phyloP scores from a whole-genome alignment of 108 stramenopile species.

The Aureococcus anophagefferens region DNA sequence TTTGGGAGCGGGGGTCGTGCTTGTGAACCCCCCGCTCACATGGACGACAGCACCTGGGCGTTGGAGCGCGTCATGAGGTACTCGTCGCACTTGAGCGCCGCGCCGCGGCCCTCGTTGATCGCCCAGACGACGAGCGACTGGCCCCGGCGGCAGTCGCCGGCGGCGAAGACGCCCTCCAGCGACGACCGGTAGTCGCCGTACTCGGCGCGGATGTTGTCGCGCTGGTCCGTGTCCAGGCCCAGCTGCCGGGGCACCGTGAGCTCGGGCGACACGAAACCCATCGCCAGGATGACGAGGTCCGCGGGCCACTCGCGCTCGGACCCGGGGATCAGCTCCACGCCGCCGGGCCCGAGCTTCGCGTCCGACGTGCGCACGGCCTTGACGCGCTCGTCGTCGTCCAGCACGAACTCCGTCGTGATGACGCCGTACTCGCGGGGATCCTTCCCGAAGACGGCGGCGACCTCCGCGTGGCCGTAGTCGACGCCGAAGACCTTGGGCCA shows the following conservation, averaged over 20 bases:
- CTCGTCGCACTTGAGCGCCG: slow-evolving; percentile 7
- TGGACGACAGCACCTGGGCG: no score
- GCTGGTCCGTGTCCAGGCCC: slow-evolving; percentile 71
- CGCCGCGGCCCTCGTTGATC: slow-evolving; percentile 92
- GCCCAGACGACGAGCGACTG: slow-evolving; percentile 96
- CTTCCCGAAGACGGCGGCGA: slow-evolving; percentile 77
- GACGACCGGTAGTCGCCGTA: slow-evolving; percentile 88
- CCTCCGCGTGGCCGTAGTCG: slow-evolving; percentile 95
- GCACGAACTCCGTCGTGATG: slow-evolving; percentile 89
- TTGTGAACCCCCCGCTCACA: no score
- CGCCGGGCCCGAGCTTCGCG: slow-evolving; percentile 57
- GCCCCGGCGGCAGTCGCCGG: slow-evolving; percentile 92
- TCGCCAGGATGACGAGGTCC: slow-evolving; percentile 80
- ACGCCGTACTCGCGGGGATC: slow-evolving; percentile 91
- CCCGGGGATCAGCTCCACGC: slow-evolving; percentile 58
- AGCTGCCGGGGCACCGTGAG: slow-evolving; percentile 62
- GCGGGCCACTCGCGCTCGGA: slow-evolving; percentile 83
- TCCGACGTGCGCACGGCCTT: slow-evolving; percentile 85
- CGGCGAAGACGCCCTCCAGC: slow-evolving; percentile 90
- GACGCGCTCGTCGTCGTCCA: slow-evolving; percentile 74
- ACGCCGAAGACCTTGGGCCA: slow-evolving; percentile 91
- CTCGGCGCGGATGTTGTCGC: slow-evolving; percentile 88
- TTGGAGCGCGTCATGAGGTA: no score
- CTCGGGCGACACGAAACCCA: slow-evolving; percentile 96
- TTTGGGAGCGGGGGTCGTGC: no score